Evolutionary conservation across 345 rosid species (phyloP).

Genomic region (Conringia planisiliqua): DNA sequence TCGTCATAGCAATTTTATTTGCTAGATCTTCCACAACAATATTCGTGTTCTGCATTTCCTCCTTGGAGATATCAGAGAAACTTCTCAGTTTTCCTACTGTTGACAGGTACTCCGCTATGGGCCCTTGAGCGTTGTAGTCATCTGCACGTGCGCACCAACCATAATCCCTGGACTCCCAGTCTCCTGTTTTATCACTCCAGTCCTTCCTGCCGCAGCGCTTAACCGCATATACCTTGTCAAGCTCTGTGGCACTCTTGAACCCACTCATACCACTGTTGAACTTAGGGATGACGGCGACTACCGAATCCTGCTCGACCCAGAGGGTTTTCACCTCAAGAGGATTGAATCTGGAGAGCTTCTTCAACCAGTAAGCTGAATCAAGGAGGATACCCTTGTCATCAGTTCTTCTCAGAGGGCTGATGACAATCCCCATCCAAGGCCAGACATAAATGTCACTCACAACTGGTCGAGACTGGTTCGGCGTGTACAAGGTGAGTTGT

Average conservation of each 20-base stretch:
- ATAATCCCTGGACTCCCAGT: slow-evolving; percentile 42
- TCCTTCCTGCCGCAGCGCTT: slow-evolving; percentile 46
- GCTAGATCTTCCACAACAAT: slow-evolving; percentile 52
- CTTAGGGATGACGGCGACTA: slow-evolving; percentile 46
- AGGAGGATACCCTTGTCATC: slow-evolving; percentile 19
- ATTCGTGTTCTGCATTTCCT: slow-evolving; percentile 34
- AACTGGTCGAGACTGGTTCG: slow-evolving; percentile 14
- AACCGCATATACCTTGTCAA: slow-evolving; percentile 58
- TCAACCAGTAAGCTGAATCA: slow-evolving; percentile 54
- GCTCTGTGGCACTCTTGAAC: slow-evolving; percentile 45
- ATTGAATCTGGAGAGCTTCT: slow-evolving; percentile 48
- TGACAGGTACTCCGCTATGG: slow-evolving; percentile 62
- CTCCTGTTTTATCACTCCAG: slow-evolving; percentile 40
- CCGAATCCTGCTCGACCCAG: slow-evolving; percentile 39
- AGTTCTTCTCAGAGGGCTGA: slow-evolving; percentile 34
- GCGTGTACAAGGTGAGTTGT: background rate
- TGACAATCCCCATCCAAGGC: slow-evolving; percentile 85
- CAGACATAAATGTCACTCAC: slow-evolving; percentile 53
- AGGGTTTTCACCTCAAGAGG: slow-evolving; percentile 52
- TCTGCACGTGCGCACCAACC: slow-evolving; percentile 85
- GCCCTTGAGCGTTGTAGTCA: slow-evolving; percentile 54
- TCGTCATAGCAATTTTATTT: slow-evolving; percentile 52
- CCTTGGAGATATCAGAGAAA: slow-evolving; percentile 49
- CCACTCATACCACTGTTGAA: slow-evolving; percentile 62
- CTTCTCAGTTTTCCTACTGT: slow-evolving; percentile 53